Base-by-base conservation (phyloP, 2,329 filamentous ascomycete genomes). In the Cercospora zeina region DNA sequence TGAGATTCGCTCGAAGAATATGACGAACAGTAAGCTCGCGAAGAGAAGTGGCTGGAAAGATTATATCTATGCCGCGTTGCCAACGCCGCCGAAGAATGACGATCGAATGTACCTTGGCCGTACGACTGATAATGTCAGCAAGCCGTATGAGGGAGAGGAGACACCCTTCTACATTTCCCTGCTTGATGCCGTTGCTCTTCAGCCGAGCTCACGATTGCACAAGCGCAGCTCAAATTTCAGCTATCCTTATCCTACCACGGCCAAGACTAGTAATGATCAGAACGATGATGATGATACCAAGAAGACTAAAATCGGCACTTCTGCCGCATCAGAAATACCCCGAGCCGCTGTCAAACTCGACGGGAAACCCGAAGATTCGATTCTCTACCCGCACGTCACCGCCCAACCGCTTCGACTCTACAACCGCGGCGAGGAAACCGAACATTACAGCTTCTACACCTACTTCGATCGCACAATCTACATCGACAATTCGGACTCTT, bases 391-490 rank as follows among this genome's bases (percentile, higher is more conserved):
- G 0, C 80, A 84, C 7, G 85, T 89, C 0, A 77, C 81, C 0
- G 77, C 79, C 63, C 95, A 97, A 71, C 93, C 91, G 0, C 80
- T 97, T 11, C 86, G 90, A 1, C 83, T 97, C 0, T 97, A 88
- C 75, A 91, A 97, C 74, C 89, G 92, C 19, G 92, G 89, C 16
- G 80, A 89, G 30, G 79, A 83, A 1, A 88, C 88, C 0, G 93
- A 97, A 75, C 91, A 96, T 77, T 97, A 96, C 75, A 91, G 39
- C 16, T 97, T 97, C 78, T 97, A 96, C 78, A 90, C 85, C 0
- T 96, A 96, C 80, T 97, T 90, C 76, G 87, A 92, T 77, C 90
- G 92, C 67, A 89, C 88, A 8, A 90, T 96, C 66, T 96, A 93
- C 79, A 81, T 96, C 65, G 77, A 27, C 31, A n/a, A 19, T 4